Evolutionary conservation across 345 rosid genomes (phyloP).

Genomic region (Populus nigra): DNA sequence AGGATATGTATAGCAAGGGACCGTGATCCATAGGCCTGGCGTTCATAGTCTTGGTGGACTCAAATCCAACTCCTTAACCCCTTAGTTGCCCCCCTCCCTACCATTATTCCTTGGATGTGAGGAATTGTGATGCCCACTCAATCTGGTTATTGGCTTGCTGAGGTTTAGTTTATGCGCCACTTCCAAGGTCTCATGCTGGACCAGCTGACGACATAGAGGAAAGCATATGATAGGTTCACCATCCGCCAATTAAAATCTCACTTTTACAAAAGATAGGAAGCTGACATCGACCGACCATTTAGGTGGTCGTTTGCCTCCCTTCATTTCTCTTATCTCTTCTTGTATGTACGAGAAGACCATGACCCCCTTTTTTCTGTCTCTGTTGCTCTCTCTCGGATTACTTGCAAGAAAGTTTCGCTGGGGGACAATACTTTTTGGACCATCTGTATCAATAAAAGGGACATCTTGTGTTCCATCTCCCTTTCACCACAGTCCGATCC

Average conservation of each 20-base stretch:
- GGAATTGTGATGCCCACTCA: not conserved
- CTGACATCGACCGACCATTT: conserved; percentile 16
- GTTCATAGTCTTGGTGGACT: not conserved
- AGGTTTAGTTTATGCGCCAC: not conserved
- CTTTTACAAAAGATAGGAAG: conserved; percentile 9
- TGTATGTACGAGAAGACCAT: not conserved
- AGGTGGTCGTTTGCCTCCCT: conserved; percentile 16
- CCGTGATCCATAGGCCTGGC: not conserved
- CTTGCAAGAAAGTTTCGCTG: not conserved
- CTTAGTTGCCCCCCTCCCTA: no score
- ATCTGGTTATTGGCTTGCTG: not conserved
- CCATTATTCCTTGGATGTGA: no score
- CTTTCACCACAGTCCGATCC: conserved; percentile 13
- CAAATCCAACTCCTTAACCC: not conserved
- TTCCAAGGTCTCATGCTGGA: not conserved
- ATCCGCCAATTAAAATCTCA: not conserved
- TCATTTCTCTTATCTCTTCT: not conserved
- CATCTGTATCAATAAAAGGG: conserved; percentile 15
- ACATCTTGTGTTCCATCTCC: conserved; percentile 30
- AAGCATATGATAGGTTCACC: not conserved
- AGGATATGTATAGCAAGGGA: not conserved
- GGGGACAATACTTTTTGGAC: conserved; percentile 19
- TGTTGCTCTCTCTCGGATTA: not conserved
- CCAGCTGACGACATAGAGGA: not conserved
- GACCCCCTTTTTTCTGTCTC: not conserved